Percentiles rank a stretch among this genome's conserved stretches.
Conservation (phyloP, 371 early-diverging fungal genomes). For the Actinomortierella wolfii region DNA sequence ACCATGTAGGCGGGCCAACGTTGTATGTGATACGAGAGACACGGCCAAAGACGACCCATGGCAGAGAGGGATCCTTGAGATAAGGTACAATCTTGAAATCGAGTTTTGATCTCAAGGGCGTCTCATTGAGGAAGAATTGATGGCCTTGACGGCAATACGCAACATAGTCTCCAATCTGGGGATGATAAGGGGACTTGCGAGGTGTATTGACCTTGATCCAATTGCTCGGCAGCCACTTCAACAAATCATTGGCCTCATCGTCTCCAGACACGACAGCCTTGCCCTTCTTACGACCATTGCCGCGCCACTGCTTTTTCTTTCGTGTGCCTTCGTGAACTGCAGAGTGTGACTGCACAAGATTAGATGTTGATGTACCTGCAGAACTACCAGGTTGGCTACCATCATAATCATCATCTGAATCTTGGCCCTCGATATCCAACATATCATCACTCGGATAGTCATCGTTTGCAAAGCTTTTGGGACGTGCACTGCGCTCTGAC, state of each 20-base stretch:
- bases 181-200: slow-evolving; percentile 67
- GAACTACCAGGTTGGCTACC: slow-evolving; percentile 46
- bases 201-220: slow-evolving; percentile 67
- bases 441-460: slow-evolving; percentile 49
- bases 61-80: slow-evolving; percentile 47
- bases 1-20: slow-evolving; percentile 76
- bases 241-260: slow-evolving; percentile 30
- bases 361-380: slow-evolving; percentile 35
- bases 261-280: slow-evolving; percentile 24
- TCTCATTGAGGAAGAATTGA: slow-evolving; percentile 59
- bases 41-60: slow-evolving; percentile 61
- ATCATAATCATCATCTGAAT: slow-evolving; percentile 35
- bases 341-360: slow-evolving; percentile 6
- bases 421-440: slow-evolving; percentile 39
- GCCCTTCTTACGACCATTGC: slow-evolving; percentile 45
- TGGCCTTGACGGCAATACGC: slow-evolving; percentile 72
- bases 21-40: slow-evolving; percentile 63
- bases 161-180: slow-evolving; percentile 70
- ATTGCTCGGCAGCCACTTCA: slow-evolving; percentile 54
- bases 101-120: slow-evolving; percentile 55
- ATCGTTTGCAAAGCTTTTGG: slow-evolving; percentile 29
- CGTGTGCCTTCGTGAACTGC: slow-evolving; percentile 6
- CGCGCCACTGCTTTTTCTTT: slow-evolving; percentile 40
- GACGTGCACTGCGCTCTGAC: slow-evolving; percentile 35
- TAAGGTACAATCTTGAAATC: slow-evolving; percentile 60